These are phyloP conservation scores for Sugiyamaella floridensis DNA, from an alignment of 805 yeast genomes.

Conservation along the genomic window DNA sequence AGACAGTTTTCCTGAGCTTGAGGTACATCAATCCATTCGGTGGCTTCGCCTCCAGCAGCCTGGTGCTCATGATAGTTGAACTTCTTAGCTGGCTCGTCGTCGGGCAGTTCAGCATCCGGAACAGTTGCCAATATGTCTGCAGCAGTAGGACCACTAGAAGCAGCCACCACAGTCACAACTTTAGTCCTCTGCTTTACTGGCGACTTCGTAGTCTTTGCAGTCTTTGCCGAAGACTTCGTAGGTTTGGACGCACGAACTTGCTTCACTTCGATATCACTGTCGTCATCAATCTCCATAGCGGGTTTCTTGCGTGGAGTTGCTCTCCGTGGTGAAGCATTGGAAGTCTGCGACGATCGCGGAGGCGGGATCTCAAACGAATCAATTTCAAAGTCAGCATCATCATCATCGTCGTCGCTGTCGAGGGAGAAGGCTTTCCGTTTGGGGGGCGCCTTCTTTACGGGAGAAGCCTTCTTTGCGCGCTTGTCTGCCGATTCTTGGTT, in stretches of 20 bases:
- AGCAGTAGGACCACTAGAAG: conserved; percentile 32
- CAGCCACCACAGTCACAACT: not conserved
- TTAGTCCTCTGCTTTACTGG: not conserved
- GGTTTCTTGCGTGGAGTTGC: not conserved
- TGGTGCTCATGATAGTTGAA: conserved; percentile 54
- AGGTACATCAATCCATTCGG: conserved; percentile 47
- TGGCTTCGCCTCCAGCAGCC: conserved; percentile 28
- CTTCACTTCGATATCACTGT: not conserved
- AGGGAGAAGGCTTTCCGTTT: not conserved
- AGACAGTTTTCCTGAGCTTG: conserved; percentile 81
- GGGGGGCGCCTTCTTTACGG: not conserved
- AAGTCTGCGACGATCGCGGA: not conserved
- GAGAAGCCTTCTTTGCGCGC: no score
- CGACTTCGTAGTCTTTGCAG: not conserved
- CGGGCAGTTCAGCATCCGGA: conserved; percentile 66
- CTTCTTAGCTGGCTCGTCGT: conserved; percentile 40
- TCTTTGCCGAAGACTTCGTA: not conserved
- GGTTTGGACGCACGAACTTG: not conserved
- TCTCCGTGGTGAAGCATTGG: not conserved
- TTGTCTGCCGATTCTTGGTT: not conserved
- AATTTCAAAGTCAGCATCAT: conserved; percentile 6
- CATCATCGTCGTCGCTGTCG: conserved; percentile 4
- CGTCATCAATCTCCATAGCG: conserved; percentile 2
- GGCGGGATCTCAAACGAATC: not conserved
- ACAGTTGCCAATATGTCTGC: conserved; percentile 54